These are phyloP conservation scores for Amphicarpaea edgeworthii DNA, from an alignment of 306 rosid species.

Conservation along the genomic window DNA sequence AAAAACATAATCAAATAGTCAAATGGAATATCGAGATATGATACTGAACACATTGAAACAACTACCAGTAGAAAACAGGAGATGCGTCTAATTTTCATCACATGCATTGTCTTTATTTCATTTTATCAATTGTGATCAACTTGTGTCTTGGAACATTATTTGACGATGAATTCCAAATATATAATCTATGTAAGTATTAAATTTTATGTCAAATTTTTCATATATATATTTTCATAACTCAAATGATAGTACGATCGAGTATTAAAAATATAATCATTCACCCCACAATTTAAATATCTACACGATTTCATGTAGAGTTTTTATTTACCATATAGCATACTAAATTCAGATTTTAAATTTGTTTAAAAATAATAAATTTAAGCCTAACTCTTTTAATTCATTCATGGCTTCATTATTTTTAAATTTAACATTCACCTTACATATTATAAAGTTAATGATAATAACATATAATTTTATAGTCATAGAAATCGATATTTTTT, in stretches of 20 bases:
- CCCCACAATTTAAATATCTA: not conserved
- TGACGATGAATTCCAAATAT: not conserved
- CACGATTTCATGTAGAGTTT: not conserved
- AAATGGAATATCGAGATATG: conserved; percentile 16
- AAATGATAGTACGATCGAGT: not conserved
- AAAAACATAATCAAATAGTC: not conserved
- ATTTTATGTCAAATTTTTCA: not conserved
- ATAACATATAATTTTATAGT: too few relatives aligned
- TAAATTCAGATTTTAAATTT: too few relatives aligned
- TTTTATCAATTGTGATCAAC: not conserved
- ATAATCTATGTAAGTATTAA: not conserved
- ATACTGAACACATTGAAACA: not conserved
- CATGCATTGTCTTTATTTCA: not conserved
- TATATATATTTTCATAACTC: not conserved
- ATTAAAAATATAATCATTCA: not conserved
- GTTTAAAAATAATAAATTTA: too few relatives aligned
- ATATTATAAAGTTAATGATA: too few relatives aligned
- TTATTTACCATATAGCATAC: not conserved
- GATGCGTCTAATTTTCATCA: not conserved
- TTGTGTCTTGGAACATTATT: not conserved
- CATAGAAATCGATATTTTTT: too few relatives aligned
- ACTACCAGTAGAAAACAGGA: not conserved
- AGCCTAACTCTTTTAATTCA: not conserved
- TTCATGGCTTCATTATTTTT: not conserved
- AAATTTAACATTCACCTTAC: not conserved